A percentile compares a stretch with the other conserved stretches of the same genome.
These are phyloP conservation scores for Luffa acutangula DNA, from an alignment of 306 rosid species.

Conservation along the genomic window DNA sequence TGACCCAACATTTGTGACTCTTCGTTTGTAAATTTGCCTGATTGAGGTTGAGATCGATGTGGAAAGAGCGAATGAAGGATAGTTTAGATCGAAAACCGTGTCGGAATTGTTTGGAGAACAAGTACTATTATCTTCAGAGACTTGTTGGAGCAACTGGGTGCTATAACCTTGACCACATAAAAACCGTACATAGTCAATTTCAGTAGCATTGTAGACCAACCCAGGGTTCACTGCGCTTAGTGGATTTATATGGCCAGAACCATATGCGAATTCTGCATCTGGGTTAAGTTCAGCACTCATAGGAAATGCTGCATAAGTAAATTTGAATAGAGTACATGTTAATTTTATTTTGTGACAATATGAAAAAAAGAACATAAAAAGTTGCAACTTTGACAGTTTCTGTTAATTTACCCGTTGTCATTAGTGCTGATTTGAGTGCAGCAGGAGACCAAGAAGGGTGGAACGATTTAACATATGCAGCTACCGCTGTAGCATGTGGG, in stretches of 20 bases:
- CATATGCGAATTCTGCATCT: conserved; percentile 18
- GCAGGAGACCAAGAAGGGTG: no score
- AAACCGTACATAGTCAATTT: conserved; percentile 6
- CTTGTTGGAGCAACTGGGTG: conserved; percentile 4
- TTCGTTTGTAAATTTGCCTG: no score
- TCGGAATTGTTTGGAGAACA: background rate
- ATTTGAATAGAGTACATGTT: background rate
- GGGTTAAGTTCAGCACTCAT: conserved; percentile 1
- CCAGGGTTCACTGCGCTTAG: conserved; percentile 12
- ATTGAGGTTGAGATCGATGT: no score
- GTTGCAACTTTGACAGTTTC: no score
- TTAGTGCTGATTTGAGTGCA: no score
- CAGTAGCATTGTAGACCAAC: conserved; percentile 12
- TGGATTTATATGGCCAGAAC: conserved; percentile 11
- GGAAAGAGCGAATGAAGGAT: no score
- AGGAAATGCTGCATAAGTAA: background rate
- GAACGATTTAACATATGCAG: no score
- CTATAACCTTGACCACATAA: conserved; percentile 26
- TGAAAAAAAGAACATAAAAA: no score
- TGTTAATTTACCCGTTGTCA: no score
- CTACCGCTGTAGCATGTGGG: no score
- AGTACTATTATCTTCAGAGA: conserved; percentile 5
- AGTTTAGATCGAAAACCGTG: no score
- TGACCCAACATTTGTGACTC: no score
- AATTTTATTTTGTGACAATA: background rate